phyloP scores from a whole-genome alignment of 1,284 basidiomycete genomes.

The Xerocomus nothofagi region DNA sequence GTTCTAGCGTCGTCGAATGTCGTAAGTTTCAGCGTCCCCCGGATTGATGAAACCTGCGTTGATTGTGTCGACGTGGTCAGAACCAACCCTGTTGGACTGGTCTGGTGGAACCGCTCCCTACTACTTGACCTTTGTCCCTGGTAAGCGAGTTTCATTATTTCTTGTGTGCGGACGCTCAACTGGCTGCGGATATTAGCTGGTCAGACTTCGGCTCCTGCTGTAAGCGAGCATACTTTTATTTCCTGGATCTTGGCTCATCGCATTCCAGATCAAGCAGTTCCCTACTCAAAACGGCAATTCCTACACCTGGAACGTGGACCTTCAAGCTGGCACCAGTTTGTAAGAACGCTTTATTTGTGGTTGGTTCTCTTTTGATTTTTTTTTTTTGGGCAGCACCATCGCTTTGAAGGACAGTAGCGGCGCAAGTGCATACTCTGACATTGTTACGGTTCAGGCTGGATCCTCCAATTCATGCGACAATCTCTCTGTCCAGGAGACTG shows the following conservation, averaged over 20 bases:
- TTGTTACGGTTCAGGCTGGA: conserved; percentile 50
- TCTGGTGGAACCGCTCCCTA: conserved; percentile 57
- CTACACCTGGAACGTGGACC: conserved; percentile 64
- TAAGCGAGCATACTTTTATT: conserved; percentile 32
- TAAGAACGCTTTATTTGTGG: conserved; percentile 29
- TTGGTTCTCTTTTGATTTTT: conserved; percentile 2
- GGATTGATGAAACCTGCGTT: neutral
- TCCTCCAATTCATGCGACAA: conserved; percentile 36
- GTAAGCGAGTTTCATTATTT: conserved; percentile 32
- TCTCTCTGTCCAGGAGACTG: conserved; percentile 7
- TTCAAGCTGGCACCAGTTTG: conserved; percentile 54
- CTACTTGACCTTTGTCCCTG: conserved; percentile 67
- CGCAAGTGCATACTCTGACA: conserved; percentile 51
- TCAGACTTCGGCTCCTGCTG: conserved; percentile 53
- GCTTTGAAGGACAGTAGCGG: conserved; percentile 63
- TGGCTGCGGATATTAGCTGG: conserved; percentile 42
- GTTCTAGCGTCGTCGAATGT: conserved; percentile 49
- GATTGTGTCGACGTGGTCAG: conserved; percentile 34
- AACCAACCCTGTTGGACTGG: conserved; percentile 62
- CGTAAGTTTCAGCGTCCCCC: conserved; percentile 40
- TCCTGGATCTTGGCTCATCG: neutral
- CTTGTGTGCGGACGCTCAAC: neutral
- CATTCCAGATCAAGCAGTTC: conserved; percentile 54
- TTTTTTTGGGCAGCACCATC: conserved; percentile 43
- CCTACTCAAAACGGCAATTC: conserved; percentile 44